Base-by-base conservation (phyloP, 768 basidiomycete species). In the Phaffia tasmanica region DNA sequence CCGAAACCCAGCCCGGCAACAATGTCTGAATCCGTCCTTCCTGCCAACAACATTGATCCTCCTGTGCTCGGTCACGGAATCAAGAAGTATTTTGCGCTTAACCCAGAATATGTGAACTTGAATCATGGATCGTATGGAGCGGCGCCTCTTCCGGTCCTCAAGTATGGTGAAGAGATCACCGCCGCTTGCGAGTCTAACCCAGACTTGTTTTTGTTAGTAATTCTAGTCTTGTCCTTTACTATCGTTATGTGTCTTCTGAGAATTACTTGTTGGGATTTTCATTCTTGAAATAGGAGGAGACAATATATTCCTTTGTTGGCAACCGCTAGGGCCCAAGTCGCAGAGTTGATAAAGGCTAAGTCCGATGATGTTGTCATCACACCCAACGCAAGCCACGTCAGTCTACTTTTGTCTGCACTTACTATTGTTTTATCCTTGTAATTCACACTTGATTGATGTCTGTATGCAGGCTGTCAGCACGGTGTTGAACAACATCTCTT, bases 401-500 rank as follows among this genome's bases (percentile, higher is more conserved):
- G 60, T 61, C 35, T 18, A 11, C 49, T 7, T 25, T 27, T 3
- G 3, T 48, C 25, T 16, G 8, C 23, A 48, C 25, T n/a, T 48
- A 25, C 47, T 23, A n/a, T 49, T 35, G 25, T 23, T 21, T 21
- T n/a, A 27, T 32, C 27, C 27, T 11, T 32, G 9, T 7, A 27
- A 3, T 27, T 57, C 25, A 19, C n/a, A 6, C 32, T 32, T n/a
- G 19, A 29, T 32, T 19, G 4, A 3, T 23, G 15, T 23, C 27
- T 23, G 15, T 3, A 19, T 48, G 0, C 79, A 82, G 69, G 86
- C 83, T 2, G 70, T 90, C 46, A 84, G 84, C 70, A 86, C 83
- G 14, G 77, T 90, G 59, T 73, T 88, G 42, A 76, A 80, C 57
- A 88, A 88, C 67, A 78, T 91, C 35, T 77, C 81, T 48, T 88